A percentile compares a stretch with the other conserved stretches of the same genome.
These are phyloP conservation scores for Penicillium nucicola DNA, from an alignment of 495 filamentous ascomycete genomes.

Conservation along the genomic window DNA sequence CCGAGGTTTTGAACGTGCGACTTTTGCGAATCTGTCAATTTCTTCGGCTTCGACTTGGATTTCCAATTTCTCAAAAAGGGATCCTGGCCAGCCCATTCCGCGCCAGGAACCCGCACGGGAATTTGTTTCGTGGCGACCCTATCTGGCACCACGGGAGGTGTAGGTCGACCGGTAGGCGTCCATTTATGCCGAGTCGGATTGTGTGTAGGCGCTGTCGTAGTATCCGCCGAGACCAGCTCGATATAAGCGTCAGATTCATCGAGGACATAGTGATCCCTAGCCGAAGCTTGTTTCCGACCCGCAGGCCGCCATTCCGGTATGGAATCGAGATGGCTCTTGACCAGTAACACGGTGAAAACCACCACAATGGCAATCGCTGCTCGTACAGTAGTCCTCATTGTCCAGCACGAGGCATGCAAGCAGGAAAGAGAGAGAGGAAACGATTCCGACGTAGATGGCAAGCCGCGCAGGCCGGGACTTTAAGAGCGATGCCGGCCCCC, in stretches of 20 bases:
- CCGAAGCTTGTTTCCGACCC: background rate
- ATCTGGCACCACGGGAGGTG: background rate
- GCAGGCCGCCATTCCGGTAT: constrained; percentile 13
- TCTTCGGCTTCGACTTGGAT: too few relatives aligned
- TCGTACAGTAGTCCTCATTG: constrained; percentile 16
- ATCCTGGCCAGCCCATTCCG: constrained; percentile 2
- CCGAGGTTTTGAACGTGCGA: background rate
- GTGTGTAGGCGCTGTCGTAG: background rate
- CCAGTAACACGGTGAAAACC: constrained; percentile 13
- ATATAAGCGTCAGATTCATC: constrained; percentile 17
- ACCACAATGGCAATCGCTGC: constrained; percentile 11
- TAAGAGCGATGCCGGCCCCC: background rate
- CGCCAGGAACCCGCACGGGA: constrained; percentile 19
- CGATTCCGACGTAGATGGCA: background rate
- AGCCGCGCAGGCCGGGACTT: constrained; percentile 1
- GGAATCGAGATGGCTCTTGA: constrained; percentile 20
- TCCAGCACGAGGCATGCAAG: background rate
- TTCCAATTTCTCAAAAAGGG: background rate
- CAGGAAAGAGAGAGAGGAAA: background rate
- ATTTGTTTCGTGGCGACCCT: constrained; percentile 12
- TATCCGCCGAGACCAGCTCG: constrained; percentile 24
- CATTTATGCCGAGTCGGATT: constrained; percentile 4
- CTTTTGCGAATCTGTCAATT: background rate
- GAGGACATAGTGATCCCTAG: constrained; percentile 4
- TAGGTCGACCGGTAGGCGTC: constrained; percentile 9